These are phyloP conservation scores for Myriosclerotinia scirpicola DNA, from an alignment of 2,329 filamentous ascomycete genomes.

Conservation along the genomic window DNA sequence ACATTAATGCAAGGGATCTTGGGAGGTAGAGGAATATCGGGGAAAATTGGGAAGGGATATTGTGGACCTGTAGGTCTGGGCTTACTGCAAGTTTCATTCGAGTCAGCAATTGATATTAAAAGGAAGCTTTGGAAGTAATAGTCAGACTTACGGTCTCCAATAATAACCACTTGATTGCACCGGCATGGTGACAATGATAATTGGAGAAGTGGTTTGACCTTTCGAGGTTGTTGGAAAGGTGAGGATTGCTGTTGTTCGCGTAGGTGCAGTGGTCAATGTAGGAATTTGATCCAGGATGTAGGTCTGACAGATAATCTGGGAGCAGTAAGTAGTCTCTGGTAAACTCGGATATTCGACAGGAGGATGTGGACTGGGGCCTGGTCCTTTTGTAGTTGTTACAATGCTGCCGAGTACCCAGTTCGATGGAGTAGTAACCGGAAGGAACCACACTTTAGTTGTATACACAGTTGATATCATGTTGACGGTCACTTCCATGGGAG, in stretches of 20 bases:
- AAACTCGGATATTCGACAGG: neutral
- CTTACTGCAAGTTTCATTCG: neutral
- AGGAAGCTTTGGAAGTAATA: neutral
- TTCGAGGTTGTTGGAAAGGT: neutral
- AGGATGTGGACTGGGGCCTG: neutral
- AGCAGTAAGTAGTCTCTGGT: neutral
- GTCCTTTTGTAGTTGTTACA: neutral
- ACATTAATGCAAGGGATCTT: neutral
- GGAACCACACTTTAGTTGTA: conserved; percentile 3
- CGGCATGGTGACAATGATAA: neutral
- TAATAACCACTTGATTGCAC: conserved; percentile 3
- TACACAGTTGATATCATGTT: conserved; percentile 11
- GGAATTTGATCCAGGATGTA: neutral
- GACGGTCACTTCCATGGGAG: neutral
- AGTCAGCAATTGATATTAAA: neutral
- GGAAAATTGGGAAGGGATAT: neutral
- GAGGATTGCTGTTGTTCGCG: neutral
- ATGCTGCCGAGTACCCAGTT: neutral
- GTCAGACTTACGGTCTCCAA: neutral
- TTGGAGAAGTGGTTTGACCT: conserved; percentile 3
- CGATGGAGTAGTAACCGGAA: neutral
- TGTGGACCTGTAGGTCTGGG: neutral
- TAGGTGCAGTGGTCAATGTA: neutral
- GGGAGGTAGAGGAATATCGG: neutral
- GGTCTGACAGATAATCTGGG: neutral